Evolutionary conservation across 2,329 filamentous ascomycete genomes (phyloP).

Genomic region (Sporothrix variecibatus): DNA sequence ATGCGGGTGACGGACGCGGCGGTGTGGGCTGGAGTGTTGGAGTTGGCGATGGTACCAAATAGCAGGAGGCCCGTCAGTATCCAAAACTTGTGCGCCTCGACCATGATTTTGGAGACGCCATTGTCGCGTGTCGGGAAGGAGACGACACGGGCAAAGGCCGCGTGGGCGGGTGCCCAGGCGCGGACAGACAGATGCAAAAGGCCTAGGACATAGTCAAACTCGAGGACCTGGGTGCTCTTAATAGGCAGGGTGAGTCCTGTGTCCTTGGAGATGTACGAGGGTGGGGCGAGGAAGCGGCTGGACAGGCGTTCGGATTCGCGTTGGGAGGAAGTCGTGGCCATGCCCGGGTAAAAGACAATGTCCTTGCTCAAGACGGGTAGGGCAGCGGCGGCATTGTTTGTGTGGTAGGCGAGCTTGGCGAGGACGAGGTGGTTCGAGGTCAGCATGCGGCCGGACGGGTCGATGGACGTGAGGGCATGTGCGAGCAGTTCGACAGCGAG

Average conservation of each 20-base stretch:
- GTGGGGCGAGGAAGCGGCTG: constrained; percentile 48
- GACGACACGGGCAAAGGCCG: constrained; percentile 65
- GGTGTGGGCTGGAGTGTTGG: constrained; percentile 57
- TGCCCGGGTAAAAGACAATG: constrained; percentile 65
- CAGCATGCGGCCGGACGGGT: constrained; percentile 53
- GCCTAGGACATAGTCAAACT: constrained; percentile 70
- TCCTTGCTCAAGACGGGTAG: constrained; percentile 64
- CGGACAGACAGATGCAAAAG: constrained; percentile 63
- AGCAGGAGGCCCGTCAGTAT: constrained; percentile 73
- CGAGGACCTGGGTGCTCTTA: constrained; percentile 56
- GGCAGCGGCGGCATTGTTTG: constrained; percentile 54
- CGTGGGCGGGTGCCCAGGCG: constrained; percentile 63
- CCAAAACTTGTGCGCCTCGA: constrained; percentile 92
- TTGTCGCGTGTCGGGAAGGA: constrained; percentile 65
- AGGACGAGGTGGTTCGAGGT: constrained; percentile 34
- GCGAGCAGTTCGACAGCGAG: constrained; percentile 50
- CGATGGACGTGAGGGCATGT: constrained; percentile 63
- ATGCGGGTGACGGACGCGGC: constrained; percentile 55
- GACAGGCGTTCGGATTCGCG: constrained; percentile 41
- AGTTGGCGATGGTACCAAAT: constrained; percentile 55
- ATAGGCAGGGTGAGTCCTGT: constrained; percentile 60
- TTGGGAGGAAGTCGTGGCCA: constrained; percentile 36
- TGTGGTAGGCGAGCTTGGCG: constrained; percentile 52
- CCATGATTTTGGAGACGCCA: constrained; percentile 73
- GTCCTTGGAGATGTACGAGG: constrained; percentile 60